Conservation (phyloP, 2,329 filamentous ascomycete species). For the Fusarium keratoplasticum region DNA sequence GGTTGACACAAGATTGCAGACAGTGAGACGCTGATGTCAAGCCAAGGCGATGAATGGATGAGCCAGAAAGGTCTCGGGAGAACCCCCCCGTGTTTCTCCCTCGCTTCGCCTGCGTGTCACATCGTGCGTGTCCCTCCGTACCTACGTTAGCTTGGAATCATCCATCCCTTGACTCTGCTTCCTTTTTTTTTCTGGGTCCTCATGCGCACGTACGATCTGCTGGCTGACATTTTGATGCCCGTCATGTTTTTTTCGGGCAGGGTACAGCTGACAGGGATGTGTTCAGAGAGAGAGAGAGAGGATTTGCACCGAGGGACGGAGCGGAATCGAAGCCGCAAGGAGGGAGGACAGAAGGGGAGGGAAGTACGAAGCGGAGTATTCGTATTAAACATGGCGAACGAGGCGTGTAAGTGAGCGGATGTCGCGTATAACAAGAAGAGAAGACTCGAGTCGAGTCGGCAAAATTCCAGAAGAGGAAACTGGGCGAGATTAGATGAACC, state of each 20-base stretch:
- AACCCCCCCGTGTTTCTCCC: conserved; percentile 6
- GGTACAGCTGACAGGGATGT: neutral
- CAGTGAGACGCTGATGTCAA: neutral
- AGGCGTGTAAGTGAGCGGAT: conserved; percentile 9
- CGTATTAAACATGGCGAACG: neutral
- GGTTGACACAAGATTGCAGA: neutral
- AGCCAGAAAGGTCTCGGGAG: conserved; percentile 15
- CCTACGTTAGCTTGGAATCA: conserved; percentile 16
- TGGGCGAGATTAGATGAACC: neutral
- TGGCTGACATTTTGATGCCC: conserved; percentile 21
- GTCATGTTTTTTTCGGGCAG: conserved; percentile 4
- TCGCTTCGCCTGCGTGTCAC: conserved; percentile 6
- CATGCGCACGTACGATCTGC: conserved; percentile 3
- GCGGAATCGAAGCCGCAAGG: neutral
- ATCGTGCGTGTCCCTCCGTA: conserved; percentile 5
- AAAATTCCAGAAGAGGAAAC: conserved; percentile 20
- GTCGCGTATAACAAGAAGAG: conserved; percentile 12
- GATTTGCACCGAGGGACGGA: neutral
- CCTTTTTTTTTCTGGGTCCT: neutral
- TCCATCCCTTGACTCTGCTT: neutral
- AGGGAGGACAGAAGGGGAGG: neutral
- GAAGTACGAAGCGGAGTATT: neutral
- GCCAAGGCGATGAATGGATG: neutral
- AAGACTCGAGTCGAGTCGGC: conserved; percentile 18
- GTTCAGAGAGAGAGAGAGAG: neutral